phyloP scores from a whole-genome alignment of 2,329 filamentous ascomycete genomes.

The Lachnellula hyalina region DNA sequence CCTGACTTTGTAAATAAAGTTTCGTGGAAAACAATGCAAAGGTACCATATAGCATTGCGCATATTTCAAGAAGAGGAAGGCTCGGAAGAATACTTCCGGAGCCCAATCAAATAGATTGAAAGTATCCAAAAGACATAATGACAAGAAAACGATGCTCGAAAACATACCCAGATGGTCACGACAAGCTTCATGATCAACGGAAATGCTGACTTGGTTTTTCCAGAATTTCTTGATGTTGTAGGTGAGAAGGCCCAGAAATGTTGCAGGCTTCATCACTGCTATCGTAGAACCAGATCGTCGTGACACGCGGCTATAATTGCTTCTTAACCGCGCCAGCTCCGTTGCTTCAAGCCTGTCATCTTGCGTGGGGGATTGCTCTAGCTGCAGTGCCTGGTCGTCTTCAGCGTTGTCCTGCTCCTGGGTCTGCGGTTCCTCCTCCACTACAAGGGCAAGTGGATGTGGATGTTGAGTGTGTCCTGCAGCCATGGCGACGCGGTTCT shows the following conservation, averaged over 20 bases:
- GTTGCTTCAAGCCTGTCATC: conserved; percentile 25
- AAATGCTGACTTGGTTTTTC: conserved; percentile 43
- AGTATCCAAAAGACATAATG: conserved; percentile 8
- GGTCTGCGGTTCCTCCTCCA: not conserved
- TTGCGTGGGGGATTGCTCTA: conserved; percentile 2
- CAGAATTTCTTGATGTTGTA: conserved; percentile 37
- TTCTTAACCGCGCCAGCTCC: conserved; percentile 22
- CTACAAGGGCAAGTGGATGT: not conserved
- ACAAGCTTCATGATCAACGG: conserved; percentile 44
- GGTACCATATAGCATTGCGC: conserved; percentile 3
- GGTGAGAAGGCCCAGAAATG: conserved; percentile 14
- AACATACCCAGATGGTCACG: conserved; percentile 52
- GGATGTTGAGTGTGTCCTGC: not conserved
- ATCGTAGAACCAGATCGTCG: conserved; percentile 6
- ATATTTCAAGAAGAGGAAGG: not conserved
- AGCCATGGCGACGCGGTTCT: conserved; percentile 6
- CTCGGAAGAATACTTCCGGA: conserved; percentile 10
- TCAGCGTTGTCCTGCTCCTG: not conserved
- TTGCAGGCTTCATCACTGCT: conserved; percentile 15
- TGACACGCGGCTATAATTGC: conserved; percentile 20
- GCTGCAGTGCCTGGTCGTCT: not conserved
- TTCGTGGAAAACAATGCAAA: conserved; percentile 1
- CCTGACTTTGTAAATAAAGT: conserved; percentile 1
- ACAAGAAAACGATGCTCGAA: not conserved
- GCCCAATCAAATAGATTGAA: conserved; percentile 4